Evolutionary conservation across 148 eudicot genomes (phyloP).

Genomic region (Silene conica): DNA sequence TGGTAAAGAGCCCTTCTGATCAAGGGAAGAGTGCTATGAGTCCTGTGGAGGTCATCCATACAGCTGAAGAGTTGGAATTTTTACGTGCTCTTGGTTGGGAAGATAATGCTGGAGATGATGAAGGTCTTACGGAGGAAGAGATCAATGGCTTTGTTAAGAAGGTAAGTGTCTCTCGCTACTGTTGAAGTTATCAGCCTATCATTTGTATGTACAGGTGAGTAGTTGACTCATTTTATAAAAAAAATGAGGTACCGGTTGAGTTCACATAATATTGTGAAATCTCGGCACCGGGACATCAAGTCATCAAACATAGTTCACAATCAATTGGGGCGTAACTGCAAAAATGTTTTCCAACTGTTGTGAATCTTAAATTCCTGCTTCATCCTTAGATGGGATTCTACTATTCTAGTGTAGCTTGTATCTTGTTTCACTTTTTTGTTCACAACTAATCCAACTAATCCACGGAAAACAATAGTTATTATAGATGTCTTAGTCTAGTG

Average conservation of each 20-base stretch:
- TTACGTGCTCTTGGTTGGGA: conserved; percentile 94
- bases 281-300: not conserved
- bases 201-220: not conserved
- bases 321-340: not conserved
- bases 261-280: not conserved
- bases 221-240: not conserved
- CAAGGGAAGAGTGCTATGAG: conserved; percentile 34
- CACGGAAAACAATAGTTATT: too few relatives aligned
- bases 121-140: conserved; percentile 91
- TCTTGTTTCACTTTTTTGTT: not conserved
- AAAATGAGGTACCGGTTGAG: not conserved
- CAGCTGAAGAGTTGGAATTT: conserved; percentile 76
- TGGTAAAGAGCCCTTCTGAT: conserved; percentile 23
- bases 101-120: conserved; percentile 72
- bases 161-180: conserved; percentile 32
- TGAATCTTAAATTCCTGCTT: not conserved
- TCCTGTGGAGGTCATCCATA: conserved; percentile 34
- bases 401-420: not conserved
- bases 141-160: conserved; percentile 66
- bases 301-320: too few relatives aligned
- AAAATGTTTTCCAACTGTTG: not conserved
- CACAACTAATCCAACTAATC: not conserved
- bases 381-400: not conserved
- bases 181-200: not conserved
- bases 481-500: too few relatives aligned